Percentiles rank a stretch among this genome's conserved stretches.
phyloP scores from a whole-genome alignment of 2,329 filamentous ascomycete species.

The Calycina herbarum region DNA sequence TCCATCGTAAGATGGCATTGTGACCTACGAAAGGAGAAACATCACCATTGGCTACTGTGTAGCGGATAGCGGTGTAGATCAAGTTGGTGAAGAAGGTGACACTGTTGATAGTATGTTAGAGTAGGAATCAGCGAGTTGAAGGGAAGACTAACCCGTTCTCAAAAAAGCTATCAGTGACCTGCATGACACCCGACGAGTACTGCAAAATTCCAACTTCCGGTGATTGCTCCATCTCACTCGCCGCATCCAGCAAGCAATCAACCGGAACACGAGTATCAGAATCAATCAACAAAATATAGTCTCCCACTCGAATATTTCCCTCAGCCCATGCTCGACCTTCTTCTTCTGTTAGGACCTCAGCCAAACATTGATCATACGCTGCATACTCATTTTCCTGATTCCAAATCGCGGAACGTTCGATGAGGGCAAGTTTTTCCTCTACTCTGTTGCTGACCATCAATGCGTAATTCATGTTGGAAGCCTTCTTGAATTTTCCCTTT shows the following conservation, averaged over 20 bases:
- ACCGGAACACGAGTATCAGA: slow-evolving; percentile 67
- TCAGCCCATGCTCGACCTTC: slow-evolving; percentile 51
- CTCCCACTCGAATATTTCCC: slow-evolving; percentile 60
- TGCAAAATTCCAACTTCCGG: slow-evolving; percentile 73
- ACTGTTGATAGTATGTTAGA: slow-evolving; percentile 7
- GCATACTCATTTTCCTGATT: slow-evolving; percentile 42
- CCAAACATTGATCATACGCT: slow-evolving; percentile 49
- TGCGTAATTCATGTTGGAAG: slow-evolving; percentile 73
- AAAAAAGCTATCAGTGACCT: slow-evolving; percentile 70
- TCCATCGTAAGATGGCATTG: slow-evolving; percentile 74
- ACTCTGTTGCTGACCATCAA: slow-evolving; percentile 23
- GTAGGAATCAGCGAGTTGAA: background rate
- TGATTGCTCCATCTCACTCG: slow-evolving; percentile 69
- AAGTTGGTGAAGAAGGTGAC: slow-evolving; percentile 77
- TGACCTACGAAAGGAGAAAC: slow-evolving; percentile 71
- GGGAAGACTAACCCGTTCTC: slow-evolving; percentile 54
- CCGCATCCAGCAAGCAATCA: slow-evolving; percentile 69
- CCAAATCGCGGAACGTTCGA: slow-evolving; percentile 14
- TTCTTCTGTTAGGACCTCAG: slow-evolving; percentile 49
- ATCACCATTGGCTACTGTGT: slow-evolving; percentile 69
- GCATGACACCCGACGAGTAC: slow-evolving; percentile 74
- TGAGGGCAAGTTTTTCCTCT: slow-evolving; percentile 47
- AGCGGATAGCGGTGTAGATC: slow-evolving; percentile 72
- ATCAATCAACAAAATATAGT: slow-evolving; percentile 66
- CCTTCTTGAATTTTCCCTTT: slow-evolving; percentile 58